Evolutionary conservation across 345 rosid species (phyloP).

Genomic region (Firmiana major): DNA sequence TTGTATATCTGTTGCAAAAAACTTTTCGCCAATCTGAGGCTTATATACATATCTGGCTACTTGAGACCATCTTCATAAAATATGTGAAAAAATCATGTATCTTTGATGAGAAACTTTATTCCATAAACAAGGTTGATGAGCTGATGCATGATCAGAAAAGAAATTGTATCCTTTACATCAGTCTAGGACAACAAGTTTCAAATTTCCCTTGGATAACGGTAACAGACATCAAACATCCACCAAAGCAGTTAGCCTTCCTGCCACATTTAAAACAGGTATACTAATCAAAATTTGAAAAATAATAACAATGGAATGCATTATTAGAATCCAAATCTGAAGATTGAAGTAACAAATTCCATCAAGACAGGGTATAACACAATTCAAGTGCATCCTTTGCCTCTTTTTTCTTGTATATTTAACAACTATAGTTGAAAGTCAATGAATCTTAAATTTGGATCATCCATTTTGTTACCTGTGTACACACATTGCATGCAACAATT

Average conservation of each 20-base stretch:
- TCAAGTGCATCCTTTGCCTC: not conserved
- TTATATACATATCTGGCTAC: not conserved
- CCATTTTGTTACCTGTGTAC: not conserved
- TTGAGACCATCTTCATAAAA: not conserved
- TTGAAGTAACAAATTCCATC: not conserved
- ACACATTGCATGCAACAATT: not conserved
- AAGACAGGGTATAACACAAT: not conserved
- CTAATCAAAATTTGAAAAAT: not conserved
- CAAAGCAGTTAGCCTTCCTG: conserved; percentile 19
- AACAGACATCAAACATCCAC: conserved; percentile 16
- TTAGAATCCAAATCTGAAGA: not conserved
- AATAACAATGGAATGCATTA: not conserved
- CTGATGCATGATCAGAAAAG: not conserved
- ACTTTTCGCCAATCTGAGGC: not conserved
- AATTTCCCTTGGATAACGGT: not conserved
- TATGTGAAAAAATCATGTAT: not conserved
- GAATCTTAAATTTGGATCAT: not conserved
- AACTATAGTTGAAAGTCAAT: not conserved
- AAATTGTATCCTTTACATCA: not conserved
- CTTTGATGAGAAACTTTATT: conserved; percentile 18
- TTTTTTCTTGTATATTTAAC: not conserved
- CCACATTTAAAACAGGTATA: conserved; percentile 9
- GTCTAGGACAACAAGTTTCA: conserved; percentile 13
- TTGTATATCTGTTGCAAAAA: not conserved
- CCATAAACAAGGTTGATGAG: conserved; percentile 5